Evolutionary conservation across 495 filamentous ascomycete species (phyloP).

Genomic region (Chaetomium tenue): DNA sequence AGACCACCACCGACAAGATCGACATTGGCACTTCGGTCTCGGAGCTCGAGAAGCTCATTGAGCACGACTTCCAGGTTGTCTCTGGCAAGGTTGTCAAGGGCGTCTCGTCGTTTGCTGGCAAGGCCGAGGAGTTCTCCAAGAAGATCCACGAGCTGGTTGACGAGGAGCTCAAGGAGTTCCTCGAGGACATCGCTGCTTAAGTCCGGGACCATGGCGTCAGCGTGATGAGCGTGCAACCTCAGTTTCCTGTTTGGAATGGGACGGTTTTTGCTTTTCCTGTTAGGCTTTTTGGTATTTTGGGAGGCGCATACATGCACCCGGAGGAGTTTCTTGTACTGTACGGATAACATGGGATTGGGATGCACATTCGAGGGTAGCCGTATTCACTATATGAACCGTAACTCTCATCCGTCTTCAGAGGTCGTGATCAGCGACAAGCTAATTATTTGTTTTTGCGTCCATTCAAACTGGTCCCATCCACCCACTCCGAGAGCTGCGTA

Average conservation of each 20-base stretch:
- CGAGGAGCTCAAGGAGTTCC: slow-evolving; percentile 66
- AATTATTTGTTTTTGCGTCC: too few species aligned
- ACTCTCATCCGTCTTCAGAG: not conserved
- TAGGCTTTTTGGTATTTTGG: slow-evolving; percentile 26
- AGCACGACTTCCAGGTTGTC: slow-evolving; percentile 56
- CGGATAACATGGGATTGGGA: slow-evolving; percentile 33
- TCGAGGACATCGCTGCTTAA: slow-evolving; percentile 58
- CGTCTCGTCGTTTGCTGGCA: slow-evolving; percentile 44
- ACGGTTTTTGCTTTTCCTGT: slow-evolving; percentile 12
- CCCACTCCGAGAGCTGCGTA: too few species aligned
- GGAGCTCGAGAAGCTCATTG: slow-evolving; percentile 61
- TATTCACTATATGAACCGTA: slow-evolving; percentile 16
- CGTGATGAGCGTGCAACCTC: slow-evolving; percentile 7
- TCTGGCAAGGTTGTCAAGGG: slow-evolving; percentile 54
- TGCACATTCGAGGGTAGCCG: slow-evolving; percentile 24
- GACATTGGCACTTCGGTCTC: slow-evolving; percentile 36
- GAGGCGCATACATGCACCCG: slow-evolving; percentile 29
- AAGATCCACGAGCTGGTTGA: slow-evolving; percentile 57
- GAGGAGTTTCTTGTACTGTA: slow-evolving; percentile 45
- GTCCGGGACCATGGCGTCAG: slow-evolving; percentile 4
- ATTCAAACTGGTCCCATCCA: too few species aligned
- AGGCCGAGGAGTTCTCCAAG: slow-evolving; percentile 50
- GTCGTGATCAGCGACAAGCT: not conserved
- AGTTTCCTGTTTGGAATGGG: not conserved
- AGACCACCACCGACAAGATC: slow-evolving; percentile 34